Conservation (phyloP, 208 protist genomes). For the Strigomonas culicis region DNA sequence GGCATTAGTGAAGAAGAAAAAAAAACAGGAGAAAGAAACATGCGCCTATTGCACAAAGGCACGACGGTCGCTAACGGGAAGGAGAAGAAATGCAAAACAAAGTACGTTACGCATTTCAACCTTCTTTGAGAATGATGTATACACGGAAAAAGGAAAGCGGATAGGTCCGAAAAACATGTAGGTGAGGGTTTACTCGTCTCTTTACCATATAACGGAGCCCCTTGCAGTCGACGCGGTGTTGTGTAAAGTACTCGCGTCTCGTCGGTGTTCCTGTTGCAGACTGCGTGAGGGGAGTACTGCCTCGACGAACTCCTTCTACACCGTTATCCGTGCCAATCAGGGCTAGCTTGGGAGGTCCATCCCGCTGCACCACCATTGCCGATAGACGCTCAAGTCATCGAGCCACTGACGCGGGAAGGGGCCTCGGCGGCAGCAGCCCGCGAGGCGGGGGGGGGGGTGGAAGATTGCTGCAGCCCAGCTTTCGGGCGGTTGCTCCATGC, state of each 20-base stretch:
- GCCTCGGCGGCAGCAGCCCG: slow-evolving; percentile 63
- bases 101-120: too few relatives aligned
- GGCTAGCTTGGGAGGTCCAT: slow-evolving; percentile 62
- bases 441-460: slow-evolving; percentile 53
- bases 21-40: slow-evolving; percentile 3
- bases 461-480: too few relatives aligned
- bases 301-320: slow-evolving; percentile 48
- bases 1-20: slow-evolving; percentile 2
- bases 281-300: slow-evolving; percentile 45
- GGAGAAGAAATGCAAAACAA: too few relatives aligned
- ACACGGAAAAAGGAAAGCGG: slow-evolving; percentile 13
- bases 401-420: slow-evolving; percentile 80
- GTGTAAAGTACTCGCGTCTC: slow-evolving; percentile 45
- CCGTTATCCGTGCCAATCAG: slow-evolving; percentile 62
- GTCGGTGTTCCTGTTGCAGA: slow-evolving; percentile 55
- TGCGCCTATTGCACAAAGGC: background rate
- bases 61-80: too few relatives aligned
- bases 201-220: slow-evolving; percentile 47
- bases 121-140: too few relatives aligned
- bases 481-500: slow-evolving; percentile 45
- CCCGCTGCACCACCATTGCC: slow-evolving; percentile 66
- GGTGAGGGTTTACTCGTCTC: too few relatives aligned
- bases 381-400: slow-evolving; percentile 52
- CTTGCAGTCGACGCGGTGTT: slow-evolving; percentile 51
- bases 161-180: too few relatives aligned